Conservation (phyloP, 805 yeast species). For the Teunomyces stri region DNA sequence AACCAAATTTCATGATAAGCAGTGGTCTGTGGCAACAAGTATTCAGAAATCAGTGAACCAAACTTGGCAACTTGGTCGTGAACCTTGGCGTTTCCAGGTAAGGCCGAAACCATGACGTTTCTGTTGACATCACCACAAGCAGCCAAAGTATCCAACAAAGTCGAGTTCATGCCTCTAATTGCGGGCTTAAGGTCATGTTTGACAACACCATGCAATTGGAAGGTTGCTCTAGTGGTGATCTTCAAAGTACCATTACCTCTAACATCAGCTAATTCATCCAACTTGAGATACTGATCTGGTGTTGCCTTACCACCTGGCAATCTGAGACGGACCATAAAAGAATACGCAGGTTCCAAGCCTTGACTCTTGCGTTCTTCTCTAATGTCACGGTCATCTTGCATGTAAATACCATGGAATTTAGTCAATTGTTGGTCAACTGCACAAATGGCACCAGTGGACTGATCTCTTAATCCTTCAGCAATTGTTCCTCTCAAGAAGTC, state of each 20-base stretch:
- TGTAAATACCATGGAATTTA: constrained; percentile 95
- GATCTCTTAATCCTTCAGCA: constrained; percentile 78
- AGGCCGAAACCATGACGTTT: constrained; percentile 90
- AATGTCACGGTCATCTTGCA: constrained; percentile 97
- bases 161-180: constrained; percentile 88
- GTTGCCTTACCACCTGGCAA: constrained; percentile 90
- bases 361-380: constrained; percentile 89
- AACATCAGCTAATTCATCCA: constrained; percentile 76
- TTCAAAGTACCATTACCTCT: constrained; percentile 93
- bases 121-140: constrained; percentile 99
- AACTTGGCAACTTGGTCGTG: constrained; percentile 69
- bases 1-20: constrained; percentile 98
- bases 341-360: constrained; percentile 92
- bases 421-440: constrained; percentile 92
- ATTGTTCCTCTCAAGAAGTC: constrained; percentile 91
- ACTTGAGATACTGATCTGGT: constrained; percentile 83
- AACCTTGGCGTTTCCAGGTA: constrained; percentile 78
- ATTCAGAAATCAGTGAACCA: constrained; percentile 70
- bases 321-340: constrained; percentile 96
- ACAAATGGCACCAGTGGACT: constrained; percentile 84
- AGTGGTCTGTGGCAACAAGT: constrained; percentile 84
- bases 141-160: constrained; percentile 89
- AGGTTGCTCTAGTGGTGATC: constrained; percentile 94
- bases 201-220: constrained; percentile 92
- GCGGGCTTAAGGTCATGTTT: constrained; percentile 87